phyloP scores from a whole-genome alignment of 306 rosid species.

The Vachellia pachyceras region DNA sequence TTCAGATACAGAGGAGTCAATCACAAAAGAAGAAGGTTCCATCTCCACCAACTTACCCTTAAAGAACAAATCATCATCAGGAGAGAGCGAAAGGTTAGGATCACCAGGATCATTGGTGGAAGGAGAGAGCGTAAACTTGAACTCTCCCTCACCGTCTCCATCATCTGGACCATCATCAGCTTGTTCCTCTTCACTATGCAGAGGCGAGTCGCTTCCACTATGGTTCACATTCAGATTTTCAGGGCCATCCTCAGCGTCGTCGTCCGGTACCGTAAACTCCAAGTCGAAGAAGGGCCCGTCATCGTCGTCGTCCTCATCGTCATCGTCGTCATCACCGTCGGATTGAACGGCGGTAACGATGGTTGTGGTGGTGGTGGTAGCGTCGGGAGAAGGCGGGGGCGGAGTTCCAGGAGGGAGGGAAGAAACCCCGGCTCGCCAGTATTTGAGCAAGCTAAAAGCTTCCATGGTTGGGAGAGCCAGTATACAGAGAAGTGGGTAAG shows the following conservation, averaged over 20 bases:
- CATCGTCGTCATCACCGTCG: conserved; percentile 35
- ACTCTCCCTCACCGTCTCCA: conserved; percentile 61
- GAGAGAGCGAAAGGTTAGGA: conserved; percentile 71
- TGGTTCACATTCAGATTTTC: conserved; percentile 26
- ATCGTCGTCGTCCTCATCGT: conserved; percentile 58
- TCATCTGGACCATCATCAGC: conserved; percentile 40
- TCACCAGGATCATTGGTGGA: conserved; percentile 70
- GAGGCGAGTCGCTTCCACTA: background rate
- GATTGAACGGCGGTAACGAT: conserved; percentile 48
- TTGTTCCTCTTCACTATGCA: conserved; percentile 6
- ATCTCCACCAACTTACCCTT: conserved; percentile 77
- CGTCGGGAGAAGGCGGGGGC: conserved; percentile 14
- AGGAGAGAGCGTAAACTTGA: conserved; percentile 77
- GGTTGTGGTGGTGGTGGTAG: conserved; percentile 48
- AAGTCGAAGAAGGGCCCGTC: conserved; percentile 95
- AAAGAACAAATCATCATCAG: conserved; percentile 73
- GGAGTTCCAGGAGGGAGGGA: background rate
- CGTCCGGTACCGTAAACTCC: conserved; percentile 71
- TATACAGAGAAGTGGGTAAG: conserved; percentile 37
- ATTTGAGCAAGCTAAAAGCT: conserved; percentile 94
- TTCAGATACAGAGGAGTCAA: conserved; percentile 59
- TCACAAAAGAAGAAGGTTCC: conserved; percentile 54
- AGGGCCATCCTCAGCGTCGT: conserved; percentile 47
- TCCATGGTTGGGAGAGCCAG: conserved; percentile 99
- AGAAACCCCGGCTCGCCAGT: conserved; percentile 71